These are phyloP conservation scores for Malassezia furfur DNA, from an alignment of 1,284 basidiomycete genomes.

Conservation along the genomic window DNA sequence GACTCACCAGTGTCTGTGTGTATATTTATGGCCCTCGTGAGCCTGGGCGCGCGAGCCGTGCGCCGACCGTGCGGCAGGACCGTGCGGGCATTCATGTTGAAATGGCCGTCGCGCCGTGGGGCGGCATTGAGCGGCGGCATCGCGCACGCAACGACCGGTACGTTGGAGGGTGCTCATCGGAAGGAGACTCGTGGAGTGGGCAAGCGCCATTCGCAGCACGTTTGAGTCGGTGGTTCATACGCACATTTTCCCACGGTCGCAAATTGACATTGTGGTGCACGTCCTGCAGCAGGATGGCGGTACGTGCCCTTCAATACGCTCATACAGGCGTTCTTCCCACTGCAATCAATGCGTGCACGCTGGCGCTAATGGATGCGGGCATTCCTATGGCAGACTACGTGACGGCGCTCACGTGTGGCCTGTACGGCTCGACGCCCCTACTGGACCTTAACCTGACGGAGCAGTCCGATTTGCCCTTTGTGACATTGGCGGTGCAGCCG, in stretches of 20 bases:
- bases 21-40: slow-evolving; percentile 86
- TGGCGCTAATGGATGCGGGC: slow-evolving; percentile 80
- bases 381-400: slow-evolving; percentile 85
- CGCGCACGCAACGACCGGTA: slow-evolving; percentile 54
- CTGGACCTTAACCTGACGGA: slow-evolving; percentile 79
- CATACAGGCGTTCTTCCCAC: slow-evolving; percentile 68
- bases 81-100: slow-evolving; percentile 60
- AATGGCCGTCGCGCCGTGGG: slow-evolving; percentile 59
- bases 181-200: slow-evolving; percentile 80
- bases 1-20: slow-evolving; percentile 75
- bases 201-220: slow-evolving; percentile 75
- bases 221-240: slow-evolving; percentile 91
- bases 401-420: slow-evolving; percentile 59
- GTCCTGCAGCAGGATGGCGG: slow-evolving; percentile 83
- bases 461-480: slow-evolving; percentile 76
- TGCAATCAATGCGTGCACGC: slow-evolving; percentile 85
- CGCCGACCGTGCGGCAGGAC: slow-evolving; percentile 25
- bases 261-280: slow-evolving; percentile 87
- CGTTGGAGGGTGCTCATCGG: not conserved
- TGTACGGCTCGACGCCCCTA: slow-evolving; percentile 55
- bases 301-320: slow-evolving; percentile 26
- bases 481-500: slow-evolving; percentile 81
- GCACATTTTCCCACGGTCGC: slow-evolving; percentile 78
- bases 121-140: slow-evolving; percentile 67
- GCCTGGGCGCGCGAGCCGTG: slow-evolving; percentile 51